Evolutionary conservation across 257 asterid genomes (phyloP).

Genomic region (Cinchona pubescens): DNA sequence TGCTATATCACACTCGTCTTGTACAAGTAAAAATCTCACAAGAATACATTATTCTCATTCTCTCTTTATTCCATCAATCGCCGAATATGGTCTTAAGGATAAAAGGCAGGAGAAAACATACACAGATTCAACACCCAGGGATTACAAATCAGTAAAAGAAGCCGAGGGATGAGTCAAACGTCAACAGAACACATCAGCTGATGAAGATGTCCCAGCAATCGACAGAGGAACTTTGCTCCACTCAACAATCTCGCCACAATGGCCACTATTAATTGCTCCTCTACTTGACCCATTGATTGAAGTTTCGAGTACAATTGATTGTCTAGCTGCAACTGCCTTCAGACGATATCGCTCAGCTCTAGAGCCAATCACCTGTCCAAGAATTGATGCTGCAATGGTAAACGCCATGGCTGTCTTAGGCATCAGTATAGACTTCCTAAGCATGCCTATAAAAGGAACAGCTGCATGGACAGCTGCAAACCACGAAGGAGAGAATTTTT

Average conservation of each 20-base stretch:
- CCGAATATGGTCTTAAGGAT: neutral
- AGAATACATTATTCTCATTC: slow-evolving; percentile 15
- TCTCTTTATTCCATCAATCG: slow-evolving; percentile 16
- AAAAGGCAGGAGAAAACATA: slow-evolving; percentile 2
- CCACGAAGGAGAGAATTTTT: slow-evolving; percentile 85
- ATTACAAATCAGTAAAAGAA: neutral
- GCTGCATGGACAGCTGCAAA: slow-evolving; percentile 92
- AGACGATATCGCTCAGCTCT: slow-evolving; percentile 83
- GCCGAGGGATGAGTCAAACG: slow-evolving; percentile 9
- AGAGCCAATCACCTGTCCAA: slow-evolving; percentile 90
- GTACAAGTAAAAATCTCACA: slow-evolving; percentile 2
- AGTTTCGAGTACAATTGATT: slow-evolving; percentile 26
- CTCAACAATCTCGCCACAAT: slow-evolving; percentile 31
- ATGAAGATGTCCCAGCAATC: slow-evolving; percentile 26
- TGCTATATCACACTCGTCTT: no score
- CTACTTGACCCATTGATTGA: slow-evolving; percentile 21
- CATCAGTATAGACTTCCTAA: slow-evolving; percentile 81
- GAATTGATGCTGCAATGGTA: slow-evolving; percentile 81
- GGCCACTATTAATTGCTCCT: slow-evolving; percentile 24
- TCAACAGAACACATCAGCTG: slow-evolving; percentile 26
- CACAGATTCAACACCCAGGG: neutral
- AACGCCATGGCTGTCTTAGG: slow-evolving; percentile 93
- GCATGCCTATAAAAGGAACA: slow-evolving; percentile 86
- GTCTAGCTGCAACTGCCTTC: slow-evolving; percentile 42
- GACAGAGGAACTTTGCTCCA: slow-evolving; percentile 32